These are phyloP conservation scores for Boletus sp. DNA, from an alignment of 768 basidiomycete species.

Conservation along the genomic window DNA sequence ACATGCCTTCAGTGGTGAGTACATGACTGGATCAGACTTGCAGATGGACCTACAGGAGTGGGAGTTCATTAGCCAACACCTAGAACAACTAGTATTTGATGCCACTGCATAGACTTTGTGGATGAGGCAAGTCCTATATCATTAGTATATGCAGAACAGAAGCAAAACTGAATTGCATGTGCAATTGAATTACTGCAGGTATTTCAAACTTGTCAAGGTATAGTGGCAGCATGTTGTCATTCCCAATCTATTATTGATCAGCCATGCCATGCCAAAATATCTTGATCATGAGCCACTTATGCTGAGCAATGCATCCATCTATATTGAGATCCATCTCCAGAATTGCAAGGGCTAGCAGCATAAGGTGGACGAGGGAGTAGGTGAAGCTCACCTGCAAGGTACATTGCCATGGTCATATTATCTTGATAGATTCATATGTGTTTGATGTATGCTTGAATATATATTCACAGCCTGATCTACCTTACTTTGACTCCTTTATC, in stretches of 20 bases:
- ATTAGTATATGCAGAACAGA: too few relatives aligned
- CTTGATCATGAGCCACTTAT: background rate
- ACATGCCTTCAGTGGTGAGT: too few relatives aligned
- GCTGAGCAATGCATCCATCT: constrained; percentile 8
- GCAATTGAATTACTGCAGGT: constrained; percentile 17
- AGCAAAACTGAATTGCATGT: too few relatives aligned
- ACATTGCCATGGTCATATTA: too few relatives aligned
- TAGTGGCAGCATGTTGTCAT: constrained; percentile 21
- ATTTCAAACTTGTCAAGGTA: constrained; percentile 31
- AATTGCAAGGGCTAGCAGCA: background rate
- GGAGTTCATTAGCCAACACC: background rate
- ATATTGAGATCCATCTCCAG: background rate
- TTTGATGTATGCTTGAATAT: background rate
- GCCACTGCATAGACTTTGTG: constrained; percentile 2
- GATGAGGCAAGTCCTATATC: background rate
- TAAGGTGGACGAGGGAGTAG: background rate
- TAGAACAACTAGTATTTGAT: constrained; percentile 21
- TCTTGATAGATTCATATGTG: too few relatives aligned
- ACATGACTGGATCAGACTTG: too few relatives aligned
- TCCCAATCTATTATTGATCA: background rate
- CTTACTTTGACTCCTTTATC: background rate
- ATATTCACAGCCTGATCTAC: background rate
- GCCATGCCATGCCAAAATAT: background rate
- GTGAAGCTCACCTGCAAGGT: background rate
- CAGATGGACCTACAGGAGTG: constrained; percentile 13